Evolutionary conservation across 202 grass and related monocot genomes (phyloP).

Genomic region (Zoysia matrella): DNA sequence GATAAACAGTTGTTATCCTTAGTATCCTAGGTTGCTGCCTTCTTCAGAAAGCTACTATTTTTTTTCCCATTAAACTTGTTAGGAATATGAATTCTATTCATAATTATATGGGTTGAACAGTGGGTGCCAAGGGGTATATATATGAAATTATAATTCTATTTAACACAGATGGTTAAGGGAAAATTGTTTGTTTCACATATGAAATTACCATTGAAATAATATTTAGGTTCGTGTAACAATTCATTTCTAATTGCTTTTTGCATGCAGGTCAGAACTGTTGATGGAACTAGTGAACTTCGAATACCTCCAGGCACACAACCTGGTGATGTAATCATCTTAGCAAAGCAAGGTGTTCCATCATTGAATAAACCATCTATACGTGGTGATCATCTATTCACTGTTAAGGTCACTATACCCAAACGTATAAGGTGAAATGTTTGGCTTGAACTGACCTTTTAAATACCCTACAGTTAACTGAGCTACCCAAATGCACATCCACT

Average conservation of each 20-base stretch:
- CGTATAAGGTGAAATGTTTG: constrained; percentile 73
- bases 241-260: constrained; percentile 43
- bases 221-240: constrained; percentile 9
- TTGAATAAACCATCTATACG: constrained; percentile 93
- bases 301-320: constrained; percentile 97
- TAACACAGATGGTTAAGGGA: constrained; percentile 37
- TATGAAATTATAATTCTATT: not conserved
- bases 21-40: constrained; percentile 18
- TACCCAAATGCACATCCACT: not conserved
- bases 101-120: no score
- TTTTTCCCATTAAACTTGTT: not conserved
- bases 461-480: constrained; percentile 2
- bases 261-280: constrained; percentile 83
- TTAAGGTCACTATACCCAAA: constrained; percentile 90
- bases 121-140: no score
- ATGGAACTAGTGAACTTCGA: constrained; percentile 79
- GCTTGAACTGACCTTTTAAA: constrained; percentile 13
- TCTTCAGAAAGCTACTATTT: constrained; percentile 40
- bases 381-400: constrained; percentile 92
- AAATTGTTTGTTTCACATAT: constrained; percentile 42
- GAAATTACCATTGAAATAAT: constrained; percentile 17
- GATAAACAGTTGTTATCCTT: constrained; percentile 33
- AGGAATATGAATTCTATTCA: no score
- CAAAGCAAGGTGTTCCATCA: constrained; percentile 87
- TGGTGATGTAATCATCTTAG: constrained; percentile 83